These are phyloP conservation scores for Teunomyces lycoperdinae DNA, from an alignment of 805 yeast genomes.

Conservation along the genomic window DNA sequence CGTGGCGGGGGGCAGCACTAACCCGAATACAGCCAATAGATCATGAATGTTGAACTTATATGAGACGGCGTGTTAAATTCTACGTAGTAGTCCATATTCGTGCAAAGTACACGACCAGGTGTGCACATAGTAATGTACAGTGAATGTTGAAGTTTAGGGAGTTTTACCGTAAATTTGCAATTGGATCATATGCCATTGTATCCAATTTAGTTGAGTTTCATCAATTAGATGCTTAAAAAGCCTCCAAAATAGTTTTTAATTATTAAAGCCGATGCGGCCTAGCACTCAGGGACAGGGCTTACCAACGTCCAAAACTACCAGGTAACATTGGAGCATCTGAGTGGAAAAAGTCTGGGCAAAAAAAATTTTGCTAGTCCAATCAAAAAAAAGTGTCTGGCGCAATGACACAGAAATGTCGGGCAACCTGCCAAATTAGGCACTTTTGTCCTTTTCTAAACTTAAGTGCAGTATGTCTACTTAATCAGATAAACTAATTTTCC, in stretches of 20 bases:
- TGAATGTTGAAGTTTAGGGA: no score
- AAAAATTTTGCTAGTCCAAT: background rate
- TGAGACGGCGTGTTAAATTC: background rate
- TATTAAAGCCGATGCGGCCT: slow-evolving; percentile 1
- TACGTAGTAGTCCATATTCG: no score
- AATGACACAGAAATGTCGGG: background rate
- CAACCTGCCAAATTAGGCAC: background rate
- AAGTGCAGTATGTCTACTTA: background rate
- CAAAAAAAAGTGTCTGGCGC: background rate
- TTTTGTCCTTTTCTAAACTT: background rate
- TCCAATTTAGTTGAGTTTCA: no score
- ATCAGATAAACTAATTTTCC: background rate
- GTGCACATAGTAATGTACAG: no score
- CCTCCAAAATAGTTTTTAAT: background rate
- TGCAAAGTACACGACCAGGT: no score
- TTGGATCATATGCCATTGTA: no score
- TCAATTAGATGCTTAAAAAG: background rate
- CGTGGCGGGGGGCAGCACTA: background rate
- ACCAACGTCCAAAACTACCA: background rate
- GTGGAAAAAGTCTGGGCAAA: background rate
- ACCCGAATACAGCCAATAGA: background rate
- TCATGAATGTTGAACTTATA: background rate
- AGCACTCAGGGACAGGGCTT: background rate
- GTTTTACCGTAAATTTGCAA: no score
- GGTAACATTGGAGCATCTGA: background rate